A percentile compares a stretch with the other conserved stretches of the same genome.
Conservation (phyloP, 805 yeast species). For the Maudiozyma turicensis region DNA sequence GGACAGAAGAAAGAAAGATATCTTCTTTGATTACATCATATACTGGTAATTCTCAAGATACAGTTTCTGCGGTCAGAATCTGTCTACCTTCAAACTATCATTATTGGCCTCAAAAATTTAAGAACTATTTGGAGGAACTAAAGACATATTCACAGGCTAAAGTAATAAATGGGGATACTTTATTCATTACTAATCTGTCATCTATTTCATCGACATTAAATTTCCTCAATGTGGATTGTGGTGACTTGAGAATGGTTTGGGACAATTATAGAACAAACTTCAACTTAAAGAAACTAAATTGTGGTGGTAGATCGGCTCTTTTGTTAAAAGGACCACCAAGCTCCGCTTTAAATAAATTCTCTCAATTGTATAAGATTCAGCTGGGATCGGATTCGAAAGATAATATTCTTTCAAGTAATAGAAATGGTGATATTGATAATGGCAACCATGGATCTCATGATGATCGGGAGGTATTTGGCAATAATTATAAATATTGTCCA, state of each 20-base stretch:
- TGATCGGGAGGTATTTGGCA: too few relatives aligned
- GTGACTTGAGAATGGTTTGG: slow-evolving; percentile 44
- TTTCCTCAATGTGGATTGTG: slow-evolving; percentile 58
- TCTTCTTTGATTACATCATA: slow-evolving; percentile 67
- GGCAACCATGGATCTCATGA: neutral
- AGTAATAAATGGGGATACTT: slow-evolving; percentile 44
- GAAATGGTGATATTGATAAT: neutral
- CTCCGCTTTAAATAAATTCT: slow-evolving; percentile 72
- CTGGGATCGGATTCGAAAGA: slow-evolving; percentile 6
- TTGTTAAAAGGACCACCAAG: slow-evolving; percentile 62
- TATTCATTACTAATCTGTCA: slow-evolving; percentile 78
- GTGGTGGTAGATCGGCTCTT: slow-evolving; percentile 79
- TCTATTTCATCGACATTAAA: slow-evolving; percentile 67
- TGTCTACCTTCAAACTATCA: slow-evolving; percentile 33
- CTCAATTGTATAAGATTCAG: slow-evolving; percentile 58
- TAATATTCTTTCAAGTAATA: neutral
- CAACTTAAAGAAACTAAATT: slow-evolving; percentile 63
- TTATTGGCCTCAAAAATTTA: slow-evolving; percentile 36
- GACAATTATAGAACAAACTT: slow-evolving; percentile 60
- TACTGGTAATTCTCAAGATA: slow-evolving; percentile 73
- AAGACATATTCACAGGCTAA: slow-evolving; percentile 60
- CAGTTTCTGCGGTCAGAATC: slow-evolving; percentile 51
- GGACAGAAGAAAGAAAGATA: slow-evolving; percentile 68
- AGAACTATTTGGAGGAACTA: slow-evolving; percentile 55
- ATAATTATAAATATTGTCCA: slow-evolving; percentile 35